Evolutionary conservation across 176 grass and related monocot genomes (phyloP), one percentile per base, ranked within the genome.

Genomic region (Cenchrus fungigraminus): DNA sequence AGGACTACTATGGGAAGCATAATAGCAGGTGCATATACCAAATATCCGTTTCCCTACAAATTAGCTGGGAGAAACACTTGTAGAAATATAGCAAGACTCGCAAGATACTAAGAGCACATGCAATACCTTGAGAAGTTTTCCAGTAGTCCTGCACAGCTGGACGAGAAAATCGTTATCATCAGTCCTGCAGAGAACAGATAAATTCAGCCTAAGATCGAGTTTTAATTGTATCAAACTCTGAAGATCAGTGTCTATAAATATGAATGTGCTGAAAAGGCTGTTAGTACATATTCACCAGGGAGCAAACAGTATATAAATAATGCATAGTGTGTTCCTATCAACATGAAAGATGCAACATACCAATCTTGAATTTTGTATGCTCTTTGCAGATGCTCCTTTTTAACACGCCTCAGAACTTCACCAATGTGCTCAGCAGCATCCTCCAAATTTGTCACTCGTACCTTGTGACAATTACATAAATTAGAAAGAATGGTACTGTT

Each of bases 341-440:
- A 32, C 15, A 59, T 68, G 50, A 17, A 83, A 73, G 9, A 45
- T 49, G 70, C 43, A 22, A 51, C 51, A 74, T 91, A 95, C 97
- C 97, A 98, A 14, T 95, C 90, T 47, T 95, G 62, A 82, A 98
- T 92, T 86, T 96, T 98, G 81, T 98, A 98, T 14, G 97, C 97
- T 80, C 97, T 94, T 87, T 96, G 88, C 43, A 98, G 86, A 91
- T 98, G 93, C 75, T 94, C 86, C 76, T 88, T 99, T 73, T 96
- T 99, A 84, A 99, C 97, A 15, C 93, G 91, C 63, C 87, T 94
- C 59, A 99, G 68, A 87, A 99, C 97, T 81, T 96, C 97, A 32
- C 97, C 93, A 76, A 99, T 99, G 78, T 99, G 97, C 74, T 99
- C 93, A 76, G 97, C 82, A 70, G 97, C 93, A 89, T 99, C 93